Percentiles rank a stretch among this genome's conserved stretches.
Conservation (phyloP, 306 rosid genomes). For the Senna tora region DNA sequence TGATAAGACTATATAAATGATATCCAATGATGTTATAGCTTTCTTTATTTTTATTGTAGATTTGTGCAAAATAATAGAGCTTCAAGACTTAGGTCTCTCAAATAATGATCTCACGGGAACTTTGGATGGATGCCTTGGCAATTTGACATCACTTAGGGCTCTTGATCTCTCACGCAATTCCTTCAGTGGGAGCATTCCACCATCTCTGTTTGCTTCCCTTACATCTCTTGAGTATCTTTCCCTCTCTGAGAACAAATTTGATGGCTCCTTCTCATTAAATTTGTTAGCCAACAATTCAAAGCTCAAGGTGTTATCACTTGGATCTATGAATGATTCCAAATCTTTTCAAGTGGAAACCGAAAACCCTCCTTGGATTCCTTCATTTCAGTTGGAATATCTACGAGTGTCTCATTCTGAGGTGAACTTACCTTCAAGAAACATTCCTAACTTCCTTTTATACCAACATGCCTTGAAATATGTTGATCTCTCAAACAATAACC, state of each 20-base stretch:
- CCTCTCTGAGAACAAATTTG: not conserved
- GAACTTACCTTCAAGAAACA: not conserved
- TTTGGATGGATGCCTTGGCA: conserved; percentile 3
- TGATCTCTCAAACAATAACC: conserved; percentile 27
- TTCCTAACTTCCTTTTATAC: conserved; percentile 25
- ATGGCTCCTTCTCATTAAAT: conserved; percentile 24
- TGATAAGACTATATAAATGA: too few species aligned
- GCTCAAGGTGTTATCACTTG: not conserved
- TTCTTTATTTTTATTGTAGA: too few species aligned
- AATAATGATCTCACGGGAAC: not conserved
- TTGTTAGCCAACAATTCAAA: conserved; percentile 16
- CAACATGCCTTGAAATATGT: conserved; percentile 9
- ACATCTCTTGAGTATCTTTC: not conserved
- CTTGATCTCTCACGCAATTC: not conserved
- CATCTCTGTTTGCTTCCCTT: not conserved
- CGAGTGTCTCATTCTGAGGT: not conserved
- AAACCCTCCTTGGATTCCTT: conserved; percentile 8
- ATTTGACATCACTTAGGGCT: not conserved
- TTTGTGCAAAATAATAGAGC: too few species aligned
- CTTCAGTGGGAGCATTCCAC: not conserved
- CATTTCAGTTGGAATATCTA: conserved; percentile 34
- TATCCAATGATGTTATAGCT: too few species aligned
- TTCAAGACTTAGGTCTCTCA: too few species aligned
- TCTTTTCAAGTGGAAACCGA: conserved; percentile 29
- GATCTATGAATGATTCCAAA: not conserved